Percentiles rank a stretch among this genome's conserved stretches.
These are phyloP conservation scores for Albophoma yamanashiensis DNA, from an alignment of 2,329 filamentous ascomycete species.

Conservation along the genomic window DNA sequence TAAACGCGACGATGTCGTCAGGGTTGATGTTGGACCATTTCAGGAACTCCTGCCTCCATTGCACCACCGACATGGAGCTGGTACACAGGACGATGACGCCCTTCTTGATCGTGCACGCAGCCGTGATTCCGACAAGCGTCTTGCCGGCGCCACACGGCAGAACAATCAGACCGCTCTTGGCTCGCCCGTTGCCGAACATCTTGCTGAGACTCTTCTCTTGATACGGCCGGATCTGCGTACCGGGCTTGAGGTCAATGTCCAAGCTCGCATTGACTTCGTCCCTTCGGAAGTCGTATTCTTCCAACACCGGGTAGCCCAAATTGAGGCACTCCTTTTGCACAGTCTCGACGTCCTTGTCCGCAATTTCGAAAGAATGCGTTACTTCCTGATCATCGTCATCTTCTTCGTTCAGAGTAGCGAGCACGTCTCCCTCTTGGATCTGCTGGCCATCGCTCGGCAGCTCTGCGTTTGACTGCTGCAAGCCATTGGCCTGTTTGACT, in stretches of 20 bases:
- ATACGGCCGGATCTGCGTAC: constrained; percentile 84
- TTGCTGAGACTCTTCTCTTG: constrained; percentile 97
- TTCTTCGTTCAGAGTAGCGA: constrained; percentile 66
- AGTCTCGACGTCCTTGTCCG: constrained; percentile 67
- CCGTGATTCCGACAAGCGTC: constrained; percentile 95
- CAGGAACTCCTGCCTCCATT: constrained; percentile 93
- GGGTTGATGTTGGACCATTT: constrained; percentile 97
- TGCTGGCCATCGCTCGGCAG: constrained; percentile 37
- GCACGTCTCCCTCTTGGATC: constrained; percentile 55
- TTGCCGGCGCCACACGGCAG: constrained; percentile 94
- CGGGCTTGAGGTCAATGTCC: constrained; percentile 85
- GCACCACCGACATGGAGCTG: constrained; percentile 93
- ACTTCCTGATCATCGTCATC: constrained; percentile 83
- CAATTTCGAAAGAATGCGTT: constrained; percentile 89
- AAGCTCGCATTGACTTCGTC: constrained; percentile 82
- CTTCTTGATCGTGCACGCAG: constrained; percentile 96
- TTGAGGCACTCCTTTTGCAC: constrained; percentile 86
- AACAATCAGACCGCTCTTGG: constrained; percentile 95
- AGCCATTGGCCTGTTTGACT: constrained; percentile 57
- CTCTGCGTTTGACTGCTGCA: constrained; percentile 17
- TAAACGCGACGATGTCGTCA: constrained; percentile 89
- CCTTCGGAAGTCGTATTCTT: constrained; percentile 95
- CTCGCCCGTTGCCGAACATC: constrained; percentile 98
- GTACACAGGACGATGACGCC: constrained; percentile 92
- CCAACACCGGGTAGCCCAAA: constrained; percentile 76